Evolutionary conservation across 1,284 basidiomycete species (phyloP).

Genomic region (Agaricales sp.): DNA sequence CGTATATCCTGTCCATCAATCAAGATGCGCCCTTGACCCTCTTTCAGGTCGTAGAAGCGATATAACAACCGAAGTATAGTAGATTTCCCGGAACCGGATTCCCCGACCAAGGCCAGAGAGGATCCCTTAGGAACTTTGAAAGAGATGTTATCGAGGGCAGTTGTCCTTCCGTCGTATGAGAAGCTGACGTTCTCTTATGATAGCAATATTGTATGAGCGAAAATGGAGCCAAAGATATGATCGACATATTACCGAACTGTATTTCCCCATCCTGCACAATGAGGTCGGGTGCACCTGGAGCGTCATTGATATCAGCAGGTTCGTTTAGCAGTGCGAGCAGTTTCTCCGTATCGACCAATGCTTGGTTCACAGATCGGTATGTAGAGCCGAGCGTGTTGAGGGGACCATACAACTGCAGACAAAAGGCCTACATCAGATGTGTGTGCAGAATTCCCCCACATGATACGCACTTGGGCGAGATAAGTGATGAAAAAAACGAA

Average conservation of each 20-base stretch:
- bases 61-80: conserved; percentile 79
- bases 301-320: conserved; percentile 75
- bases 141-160: conserved; percentile 68
- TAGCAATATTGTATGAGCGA: too few species aligned
- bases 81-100: conserved; percentile 74
- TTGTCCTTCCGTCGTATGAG: conserved; percentile 70
- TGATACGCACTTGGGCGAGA: conserved; percentile 52
- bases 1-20: conserved; percentile 78
- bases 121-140: conserved; percentile 78
- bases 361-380: conserved; percentile 65
- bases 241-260: conserved; percentile 60
- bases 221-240: conserved; percentile 7
- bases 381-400: conserved; percentile 67
- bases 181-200: conserved; percentile 65
- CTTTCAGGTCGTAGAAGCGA: conserved; percentile 80
- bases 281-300: conserved; percentile 65
- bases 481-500: conserved; percentile 79
- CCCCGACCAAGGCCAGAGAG: conserved; percentile 76
- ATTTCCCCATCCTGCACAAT: conserved; percentile 69
- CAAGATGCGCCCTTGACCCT: conserved; percentile 61
- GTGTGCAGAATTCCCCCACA: neutral
- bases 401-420: conserved; percentile 53
- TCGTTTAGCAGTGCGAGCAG: conserved; percentile 68
- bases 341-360: conserved; percentile 73
- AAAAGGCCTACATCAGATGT: conserved; percentile 7